Base-by-base conservation (phyloP, 1,284 basidiomycete genomes). In the Tremellales sp. region DNA sequence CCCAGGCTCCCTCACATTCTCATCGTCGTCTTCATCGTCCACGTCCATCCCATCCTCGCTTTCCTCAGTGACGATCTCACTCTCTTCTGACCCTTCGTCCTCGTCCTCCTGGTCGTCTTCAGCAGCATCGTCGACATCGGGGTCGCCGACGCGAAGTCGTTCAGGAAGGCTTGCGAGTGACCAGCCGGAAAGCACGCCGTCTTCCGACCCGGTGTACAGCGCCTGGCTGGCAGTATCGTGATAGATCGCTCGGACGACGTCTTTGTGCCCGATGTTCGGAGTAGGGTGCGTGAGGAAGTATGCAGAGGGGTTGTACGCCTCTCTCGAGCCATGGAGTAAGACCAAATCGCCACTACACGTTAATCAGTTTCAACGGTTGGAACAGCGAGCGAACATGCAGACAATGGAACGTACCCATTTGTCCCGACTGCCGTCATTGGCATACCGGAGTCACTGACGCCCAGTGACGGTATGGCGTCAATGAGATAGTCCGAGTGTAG, bases 131-230 rank as follows among this genome's bases (percentile, higher is more conserved):
- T 75, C 73, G 8, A 70, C 35, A 6, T 60, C 64, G 3, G 58
- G 57, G 48, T 75, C 68, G 12, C 73, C 73, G 2, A 62, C 53
- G 1, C 61, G 5, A 31, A 73, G 53, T 3, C 61, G 48, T 4
- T 48, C 50, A 5, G 64, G 57, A 13, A 73, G 45, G 22, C 60
- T 53, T 8, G 61, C 53, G 3, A 76, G 54, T n/a, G 60, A 65
- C 72, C 74, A 76, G 8, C 73, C 71, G 13, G 67, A 68, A 10
- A 76, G 57, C 3, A 75, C 65, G 8, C 71, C 71, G 50, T 75
- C 73, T 58, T 75, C 73, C 4, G 66, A 70, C 1, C 75, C 75
- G 1, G 73, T 75, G 57, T 73, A 76, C 5, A 76, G 45, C 8
- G 67, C 72, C 48, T 72, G 64, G 48, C 70, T 70, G 12, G 46